phyloP scores from a whole-genome alignment of 1,284 basidiomycete species.

The Fomitopsis schrenkii region DNA sequence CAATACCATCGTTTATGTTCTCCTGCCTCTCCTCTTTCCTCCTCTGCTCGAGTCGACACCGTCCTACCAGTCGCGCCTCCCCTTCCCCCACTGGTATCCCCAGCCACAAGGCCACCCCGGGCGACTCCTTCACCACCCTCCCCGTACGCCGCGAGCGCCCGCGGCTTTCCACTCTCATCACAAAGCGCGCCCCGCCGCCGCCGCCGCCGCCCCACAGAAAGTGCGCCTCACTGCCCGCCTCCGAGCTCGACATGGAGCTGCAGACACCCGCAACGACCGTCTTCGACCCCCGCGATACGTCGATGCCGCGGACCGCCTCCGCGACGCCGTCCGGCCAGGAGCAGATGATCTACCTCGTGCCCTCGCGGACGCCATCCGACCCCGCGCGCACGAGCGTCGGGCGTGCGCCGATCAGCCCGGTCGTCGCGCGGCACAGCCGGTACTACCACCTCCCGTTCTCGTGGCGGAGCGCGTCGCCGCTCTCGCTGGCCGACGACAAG shows the following conservation, averaged over 20 bases:
- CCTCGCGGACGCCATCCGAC: constrained; percentile 18
- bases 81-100: not conserved
- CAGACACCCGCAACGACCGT: not conserved
- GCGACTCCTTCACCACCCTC: constrained; percentile 17
- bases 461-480: constrained; percentile 10
- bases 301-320: not conserved
- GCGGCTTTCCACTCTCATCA: too few relatives aligned
- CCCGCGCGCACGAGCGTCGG: constrained; percentile 11
- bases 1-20: constrained; percentile 46
- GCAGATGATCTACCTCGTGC: constrained; percentile 11
- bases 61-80: constrained; percentile 6
- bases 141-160: constrained; percentile 15
- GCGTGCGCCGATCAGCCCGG: constrained; percentile 15
- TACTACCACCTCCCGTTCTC: constrained; percentile 23
- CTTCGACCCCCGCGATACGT: constrained; percentile 6
- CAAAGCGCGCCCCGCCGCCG: not conserved
- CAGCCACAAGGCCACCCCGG: not conserved
- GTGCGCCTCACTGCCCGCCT: constrained; percentile 3
- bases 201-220: too few relatives aligned
- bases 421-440: constrained; percentile 9
- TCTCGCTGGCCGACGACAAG: constrained; percentile 8
- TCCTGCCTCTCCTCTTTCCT: constrained; percentile 24
- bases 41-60: constrained; percentile 14
- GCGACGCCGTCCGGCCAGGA: not conserved
- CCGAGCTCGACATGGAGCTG: not conserved